Base-by-base conservation (phyloP, 805 yeast genomes). In the Yarrowia divulgata region DNA sequence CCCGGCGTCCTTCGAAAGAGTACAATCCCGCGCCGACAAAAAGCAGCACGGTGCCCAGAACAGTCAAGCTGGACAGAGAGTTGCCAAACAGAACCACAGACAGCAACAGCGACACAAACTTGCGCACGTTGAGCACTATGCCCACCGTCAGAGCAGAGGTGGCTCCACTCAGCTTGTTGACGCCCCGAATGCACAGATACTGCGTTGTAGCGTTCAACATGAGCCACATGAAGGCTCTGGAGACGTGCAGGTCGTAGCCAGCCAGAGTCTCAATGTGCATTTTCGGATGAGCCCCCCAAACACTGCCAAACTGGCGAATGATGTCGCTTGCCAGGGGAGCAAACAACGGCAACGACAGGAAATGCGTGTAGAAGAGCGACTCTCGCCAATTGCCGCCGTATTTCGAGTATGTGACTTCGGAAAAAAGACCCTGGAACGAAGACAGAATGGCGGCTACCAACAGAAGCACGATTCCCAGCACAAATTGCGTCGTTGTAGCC, bases 331-430 rank as follows among this genome's bases (percentile, higher is more conserved):
- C 71, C 40, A 85, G 76, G 2, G 84, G 72, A 0, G 81, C 19
- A 70, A 88, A 85, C 12, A 87, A 74, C 0, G 90, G 89, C 12
- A 89, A 72, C 0, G 87, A 85, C 49, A 86, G 78, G 7, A 84
- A 74, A 73, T 88, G 90, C 16, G 85, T 81, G 76, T 85, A 88
- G 73, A 90, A 89, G 55, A 90, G 75, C 43, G 84, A 82, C 72
- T 89, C 93, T 69, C 83, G 79, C 93, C 93, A 89, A 67, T 84
- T 83, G 19, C 60, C 40, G 7, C 90, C 90, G 74, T 87, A 85
- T 23, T 72, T 73, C 14, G 75, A 75, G 73, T 80, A 84, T 0
- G 88, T 82, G 62, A 76, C 76, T 73, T 89, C 92, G 50, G 83
- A 83, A 74, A 84, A 82, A 19, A 88, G 80, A 0, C 90, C 88